Base-by-base conservation (phyloP, 805 yeast species). In the Saturnispora zaruensis region DNA sequence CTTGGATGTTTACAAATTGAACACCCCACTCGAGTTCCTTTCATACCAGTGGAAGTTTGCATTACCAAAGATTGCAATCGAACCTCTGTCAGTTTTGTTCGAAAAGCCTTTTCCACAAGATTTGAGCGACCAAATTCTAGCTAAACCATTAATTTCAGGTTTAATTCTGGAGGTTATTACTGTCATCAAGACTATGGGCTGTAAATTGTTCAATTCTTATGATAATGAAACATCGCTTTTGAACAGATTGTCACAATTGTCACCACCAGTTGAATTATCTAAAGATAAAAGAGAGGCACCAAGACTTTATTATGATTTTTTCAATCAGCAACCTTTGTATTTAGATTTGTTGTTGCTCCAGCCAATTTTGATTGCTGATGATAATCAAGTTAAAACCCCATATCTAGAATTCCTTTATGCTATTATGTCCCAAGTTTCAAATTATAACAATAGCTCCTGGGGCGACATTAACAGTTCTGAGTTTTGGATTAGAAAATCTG, bases 361-460 rank as follows among this genome's bases (percentile, higher is more conserved):
- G 61, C 95, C 96, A 5, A 90, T 90, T 47, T 70, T 90, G 49
- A 71, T 89, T 51, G 96, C 93, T n/a, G 96, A 89, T 67, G 96
- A 89, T 62, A 78, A 78, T 61, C 82, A 84, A 45, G 81, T 88
- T 49, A 83, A 84, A 63, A 87, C 96, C 0, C 96, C 97, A 2
- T 90, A 90, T 63, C 72, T 90, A 63, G 97, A 90, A 67, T 87
- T 87, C 57, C 68, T 87, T 51, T 90, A 87, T 63, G 88, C 96
- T 2, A 76, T 81, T 48, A 70, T 84, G 71, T 80, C 86, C 55
- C 90, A 84, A 62, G 75, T 65, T 66, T 68, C 40, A 16, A n/a
- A 37, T n/a, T 41, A 18, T 16, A 47, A 47, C 28, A 41, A 33
- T 36, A 18, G 41, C 24, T 20, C 25, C 7, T 41, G 45, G 45